phyloP scores from a whole-genome alignment of 1,139 yeast species.

The Zygosaccharomyces sapae region DNA sequence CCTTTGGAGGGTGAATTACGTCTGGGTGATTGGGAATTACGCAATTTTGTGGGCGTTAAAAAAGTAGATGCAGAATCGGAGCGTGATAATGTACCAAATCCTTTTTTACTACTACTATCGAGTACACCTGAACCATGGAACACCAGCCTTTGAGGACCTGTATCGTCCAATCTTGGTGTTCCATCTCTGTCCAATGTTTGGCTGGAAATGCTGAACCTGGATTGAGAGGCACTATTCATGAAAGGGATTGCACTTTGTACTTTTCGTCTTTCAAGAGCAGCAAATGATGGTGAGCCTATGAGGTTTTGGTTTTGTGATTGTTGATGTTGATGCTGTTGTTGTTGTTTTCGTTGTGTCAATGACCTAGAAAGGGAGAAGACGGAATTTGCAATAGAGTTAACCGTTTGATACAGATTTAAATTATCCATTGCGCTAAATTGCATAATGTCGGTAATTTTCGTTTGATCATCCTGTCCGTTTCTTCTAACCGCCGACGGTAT shows the following conservation, averaged over 20 bases:
- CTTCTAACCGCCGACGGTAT: background rate
- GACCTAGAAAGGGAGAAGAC: conserved; percentile 33
- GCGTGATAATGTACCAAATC: background rate
- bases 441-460: background rate
- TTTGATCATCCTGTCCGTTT: background rate
- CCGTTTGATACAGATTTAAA: conserved; percentile 35
- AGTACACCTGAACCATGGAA: conserved; percentile 20
- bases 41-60: background rate
- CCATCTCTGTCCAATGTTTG: conserved; percentile 10
- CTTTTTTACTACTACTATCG: conserved; percentile 1
- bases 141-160: conserved; percentile 29
- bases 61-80: conserved; percentile 6
- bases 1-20: conserved; percentile 17
- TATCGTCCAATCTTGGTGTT: conserved; percentile 5
- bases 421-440: conserved; percentile 35
- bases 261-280: conserved; percentile 25
- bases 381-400: conserved; percentile 34
- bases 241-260: conserved; percentile 23
- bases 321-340: conserved; percentile 4
- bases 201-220: conserved; percentile 12
- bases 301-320: conserved; percentile 6
- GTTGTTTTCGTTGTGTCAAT: conserved; percentile 15
- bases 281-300: conserved; percentile 24
- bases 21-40: conserved; percentile 8
- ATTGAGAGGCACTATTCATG: conserved; percentile 5